Evolutionary conservation across 163 green algal genomes (phyloP), one percentile per base, ranked within the genome.

Genomic region (Chlamydomonas reinhardtii): DNA sequence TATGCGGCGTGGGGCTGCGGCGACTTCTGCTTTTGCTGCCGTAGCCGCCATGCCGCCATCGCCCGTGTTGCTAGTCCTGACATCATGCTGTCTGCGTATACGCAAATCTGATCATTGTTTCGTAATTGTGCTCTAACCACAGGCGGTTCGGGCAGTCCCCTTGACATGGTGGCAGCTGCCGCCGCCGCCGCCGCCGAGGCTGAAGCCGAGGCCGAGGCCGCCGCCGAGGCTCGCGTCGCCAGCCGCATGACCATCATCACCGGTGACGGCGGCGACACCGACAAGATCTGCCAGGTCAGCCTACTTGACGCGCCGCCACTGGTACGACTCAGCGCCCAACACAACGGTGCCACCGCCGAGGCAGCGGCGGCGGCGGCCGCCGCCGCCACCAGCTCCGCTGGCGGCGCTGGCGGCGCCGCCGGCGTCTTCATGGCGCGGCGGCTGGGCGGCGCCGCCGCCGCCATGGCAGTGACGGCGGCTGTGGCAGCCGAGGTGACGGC

Each of bases 271-370:
- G 31, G 43, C 2, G 17, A 54, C n/a, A 73, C 56, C 3, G 77
- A 84, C 29, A 84, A 84, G 77, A 52, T 48, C 43, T 84, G 77
- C 48, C 77, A 84, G 77, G 77, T 84, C 31, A 6, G 32, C 19
- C 52, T 85, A 17, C 66, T 85, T 25, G 32, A 48, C 29, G 79
- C 39, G 15, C 74, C 79, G 32, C 79, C 79, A 25, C 68, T 85
- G 66, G 16, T 20, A 0, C 25, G 25, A 29, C 62, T 65, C 59
- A 27, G 59, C 59, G 19, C 4, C 19, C 48, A 20, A 14, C 48
- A 56, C 11, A n/a, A 56, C 11, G 17, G 14, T 22, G 25, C 4
- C 19, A 4, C 59, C 59, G 59, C 59, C 59, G 9, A 31, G 20
- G 24, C 59, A 6, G 25, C 59, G 24, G 24, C 24, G 14, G 22